Evolutionary conservation across 352 stramenopile genomes (phyloP).

Genomic region (Thraustotheca clavata): DNA sequence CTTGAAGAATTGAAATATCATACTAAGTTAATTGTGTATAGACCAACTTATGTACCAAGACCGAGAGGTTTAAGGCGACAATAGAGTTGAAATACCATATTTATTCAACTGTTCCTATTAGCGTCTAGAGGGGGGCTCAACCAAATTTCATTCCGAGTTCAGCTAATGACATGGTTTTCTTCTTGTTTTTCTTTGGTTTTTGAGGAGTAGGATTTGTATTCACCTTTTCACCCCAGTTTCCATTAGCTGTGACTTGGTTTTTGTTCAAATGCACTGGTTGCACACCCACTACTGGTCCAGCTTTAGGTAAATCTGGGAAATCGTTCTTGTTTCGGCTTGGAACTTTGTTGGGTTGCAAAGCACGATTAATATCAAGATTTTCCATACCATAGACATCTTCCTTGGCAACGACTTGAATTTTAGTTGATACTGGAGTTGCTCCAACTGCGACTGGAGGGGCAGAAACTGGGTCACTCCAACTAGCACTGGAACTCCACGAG

Average conservation of each 20-base stretch:
- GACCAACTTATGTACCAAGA: background rate
- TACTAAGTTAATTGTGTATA: no score
- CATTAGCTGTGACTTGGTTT: background rate
- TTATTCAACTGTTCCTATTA: background rate
- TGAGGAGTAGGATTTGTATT: slow-evolving; percentile 29
- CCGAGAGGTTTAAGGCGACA: background rate
- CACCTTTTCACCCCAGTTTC: background rate
- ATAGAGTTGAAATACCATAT: background rate
- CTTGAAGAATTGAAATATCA: no score
- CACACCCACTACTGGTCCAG: slow-evolving; percentile 44
- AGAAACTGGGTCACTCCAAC: slow-evolving; percentile 36
- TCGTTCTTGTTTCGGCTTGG: slow-evolving; percentile 47
- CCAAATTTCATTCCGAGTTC: slow-evolving; percentile 78
- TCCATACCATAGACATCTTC: slow-evolving; percentile 31
- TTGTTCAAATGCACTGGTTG: slow-evolving; percentile 33
- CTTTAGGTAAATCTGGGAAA: slow-evolving; percentile 64
- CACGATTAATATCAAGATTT: slow-evolving; percentile 28
- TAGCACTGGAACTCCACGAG: slow-evolving; percentile 43
- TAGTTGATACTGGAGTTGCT: slow-evolving; percentile 31
- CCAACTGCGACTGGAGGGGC: background rate
- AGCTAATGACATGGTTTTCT: slow-evolving; percentile 69
- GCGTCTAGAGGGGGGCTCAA: slow-evolving; percentile 31
- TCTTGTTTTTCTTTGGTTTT: slow-evolving; percentile 62
- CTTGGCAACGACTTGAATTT: slow-evolving; percentile 48
- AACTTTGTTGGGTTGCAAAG: slow-evolving; percentile 27